Evolutionary conservation across 495 filamentous ascomycete genomes (phyloP).

Genomic region (Lasiosphaeria ovina): DNA sequence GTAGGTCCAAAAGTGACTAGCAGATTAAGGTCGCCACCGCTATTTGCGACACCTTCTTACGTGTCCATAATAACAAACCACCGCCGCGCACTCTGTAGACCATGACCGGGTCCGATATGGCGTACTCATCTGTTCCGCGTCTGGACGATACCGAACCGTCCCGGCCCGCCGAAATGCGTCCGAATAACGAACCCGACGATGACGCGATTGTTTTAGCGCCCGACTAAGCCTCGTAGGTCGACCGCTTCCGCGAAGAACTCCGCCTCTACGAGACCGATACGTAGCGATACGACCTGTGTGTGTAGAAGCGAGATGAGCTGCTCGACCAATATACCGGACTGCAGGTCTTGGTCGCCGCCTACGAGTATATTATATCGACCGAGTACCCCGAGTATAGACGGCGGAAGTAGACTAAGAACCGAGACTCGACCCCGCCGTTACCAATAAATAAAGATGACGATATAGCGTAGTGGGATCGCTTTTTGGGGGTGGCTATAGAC

Average conservation of each 20-base stretch:
- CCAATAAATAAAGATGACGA: not conserved
- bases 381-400: not conserved
- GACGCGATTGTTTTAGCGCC: not conserved
- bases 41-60: not conserved
- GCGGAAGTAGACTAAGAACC: not conserved
- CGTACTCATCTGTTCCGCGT: not conserved
- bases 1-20: not conserved
- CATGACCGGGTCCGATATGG: not conserved
- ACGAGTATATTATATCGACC: not conserved
- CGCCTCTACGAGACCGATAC: not conserved
- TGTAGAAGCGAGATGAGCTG: not conserved
- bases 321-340: not conserved
- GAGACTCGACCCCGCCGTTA: not conserved
- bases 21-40: not conserved
- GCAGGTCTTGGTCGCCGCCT: not conserved
- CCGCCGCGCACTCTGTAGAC: not conserved
- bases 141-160: not conserved
- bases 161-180: slow-evolving; percentile 4
- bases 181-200: not conserved
- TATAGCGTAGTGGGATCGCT: not conserved
- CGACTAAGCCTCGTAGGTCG: not conserved
- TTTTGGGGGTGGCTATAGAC: not conserved
- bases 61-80: not conserved
- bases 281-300: not conserved
- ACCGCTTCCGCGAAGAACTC: not conserved